Percentiles rank a stretch among this genome's conserved stretches.
phyloP scores from a whole-genome alignment of 2,329 filamentous ascomycete genomes.

The Exophiala sp. region DNA sequence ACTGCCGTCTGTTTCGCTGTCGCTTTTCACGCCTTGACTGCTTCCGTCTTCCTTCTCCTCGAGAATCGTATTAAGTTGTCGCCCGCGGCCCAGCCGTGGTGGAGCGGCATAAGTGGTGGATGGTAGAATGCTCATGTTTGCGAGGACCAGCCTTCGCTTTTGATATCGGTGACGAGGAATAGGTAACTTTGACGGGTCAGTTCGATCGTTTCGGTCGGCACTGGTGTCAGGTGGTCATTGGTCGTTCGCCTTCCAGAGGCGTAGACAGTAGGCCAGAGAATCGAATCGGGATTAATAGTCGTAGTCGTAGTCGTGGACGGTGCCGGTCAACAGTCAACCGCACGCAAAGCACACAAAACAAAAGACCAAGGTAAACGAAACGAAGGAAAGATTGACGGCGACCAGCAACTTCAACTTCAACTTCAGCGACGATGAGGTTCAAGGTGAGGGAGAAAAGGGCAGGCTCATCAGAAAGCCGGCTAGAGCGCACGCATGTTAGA shows the following conservation, averaged over 20 bases:
- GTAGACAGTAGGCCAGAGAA: too few relatives aligned
- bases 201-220: not conserved
- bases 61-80: constrained; percentile 59
- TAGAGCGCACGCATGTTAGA: not conserved
- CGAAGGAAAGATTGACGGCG: constrained; percentile 21
- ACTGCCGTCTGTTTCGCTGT: constrained; percentile 38
- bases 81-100: constrained; percentile 53
- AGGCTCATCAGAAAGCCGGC: constrained; percentile 5
- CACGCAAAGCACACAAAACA: not conserved
- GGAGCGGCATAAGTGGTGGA: constrained; percentile 48
- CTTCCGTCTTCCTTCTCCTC: constrained; percentile 46
- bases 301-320: constrained; percentile 8
- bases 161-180: too few relatives aligned
- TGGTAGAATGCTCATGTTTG: constrained; percentile 39
- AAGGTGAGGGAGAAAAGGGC: not conserved
- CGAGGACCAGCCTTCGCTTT: constrained; percentile 20
- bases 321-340: constrained; percentile 23
- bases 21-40: constrained; percentile 30
- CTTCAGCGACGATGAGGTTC: constrained; percentile 14
- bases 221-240: constrained; percentile 8
- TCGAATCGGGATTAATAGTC: constrained; percentile 20
- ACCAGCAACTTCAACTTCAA: constrained; percentile 22
- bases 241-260: constrained; percentile 5
- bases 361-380: constrained; percentile 8
- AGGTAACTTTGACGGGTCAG: constrained; percentile 1